These are phyloP conservation scores for Aspergillus eucalypticola DNA, from an alignment of 2,329 filamentous ascomycete species.

Conservation along the genomic window DNA sequence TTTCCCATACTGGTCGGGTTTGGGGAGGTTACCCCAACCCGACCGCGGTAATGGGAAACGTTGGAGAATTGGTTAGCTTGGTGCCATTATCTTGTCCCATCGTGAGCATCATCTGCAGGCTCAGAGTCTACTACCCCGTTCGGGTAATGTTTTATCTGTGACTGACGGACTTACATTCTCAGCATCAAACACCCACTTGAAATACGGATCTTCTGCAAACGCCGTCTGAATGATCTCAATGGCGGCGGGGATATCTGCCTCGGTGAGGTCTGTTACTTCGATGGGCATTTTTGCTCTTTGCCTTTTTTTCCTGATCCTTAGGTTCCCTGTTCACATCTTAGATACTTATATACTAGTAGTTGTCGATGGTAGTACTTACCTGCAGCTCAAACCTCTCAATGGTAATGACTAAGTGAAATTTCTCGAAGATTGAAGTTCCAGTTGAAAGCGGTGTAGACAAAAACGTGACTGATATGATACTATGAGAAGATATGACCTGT, in stretches of 20 bases:
- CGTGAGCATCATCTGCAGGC: neutral
- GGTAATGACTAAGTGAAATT: too few relatives aligned
- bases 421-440: too few relatives aligned
- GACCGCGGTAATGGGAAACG: constrained; percentile 20
- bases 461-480: too few relatives aligned
- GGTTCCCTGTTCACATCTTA: too few relatives aligned
- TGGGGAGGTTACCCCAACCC: neutral
- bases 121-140: neutral
- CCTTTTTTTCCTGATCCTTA: neutral
- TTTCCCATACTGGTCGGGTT: constrained; percentile 10
- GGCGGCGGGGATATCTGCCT: constrained; percentile 63
- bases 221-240: constrained; percentile 66
- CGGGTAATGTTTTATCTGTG: neutral
- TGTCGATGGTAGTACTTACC: too few relatives aligned
- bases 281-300: constrained; percentile 51
- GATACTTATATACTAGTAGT: too few relatives aligned
- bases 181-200: constrained; percentile 65
- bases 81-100: neutral
- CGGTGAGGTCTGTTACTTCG: constrained; percentile 56
- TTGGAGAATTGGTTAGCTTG: constrained; percentile 22
- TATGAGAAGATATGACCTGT: too few relatives aligned
- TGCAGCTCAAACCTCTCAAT: too few relatives aligned
- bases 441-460: too few relatives aligned
- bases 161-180: constrained; percentile 48
- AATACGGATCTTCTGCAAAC: constrained; percentile 68